These are phyloP conservation scores for Kappamyces sp. DNA, from an alignment of 192 early-diverging fungal genomes.

Conservation along the genomic window DNA sequence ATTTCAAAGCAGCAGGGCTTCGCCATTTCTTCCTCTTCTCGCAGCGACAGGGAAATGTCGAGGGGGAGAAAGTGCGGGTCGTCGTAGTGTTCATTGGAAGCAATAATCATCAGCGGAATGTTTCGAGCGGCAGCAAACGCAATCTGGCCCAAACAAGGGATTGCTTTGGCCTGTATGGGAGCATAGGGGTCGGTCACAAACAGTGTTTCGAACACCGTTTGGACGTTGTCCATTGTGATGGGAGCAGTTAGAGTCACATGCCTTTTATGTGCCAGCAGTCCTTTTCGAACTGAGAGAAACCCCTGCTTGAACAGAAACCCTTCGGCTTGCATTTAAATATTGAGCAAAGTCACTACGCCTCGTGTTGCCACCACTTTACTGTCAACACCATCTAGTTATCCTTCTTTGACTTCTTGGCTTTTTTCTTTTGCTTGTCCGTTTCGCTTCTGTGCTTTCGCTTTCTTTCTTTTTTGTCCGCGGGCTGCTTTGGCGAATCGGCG, in stretches of 20 bases:
- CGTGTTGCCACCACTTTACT: background rate
- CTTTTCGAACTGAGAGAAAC: background rate
- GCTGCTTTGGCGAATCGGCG: no score
- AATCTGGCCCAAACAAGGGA: conserved; percentile 12
- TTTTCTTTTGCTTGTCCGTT: conserved; percentile 14
- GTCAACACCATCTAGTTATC: background rate
- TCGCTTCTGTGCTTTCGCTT: conserved; percentile 13
- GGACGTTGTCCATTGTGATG: conserved; percentile 6
- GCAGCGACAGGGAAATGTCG: conserved; percentile 2
- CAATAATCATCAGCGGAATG: conserved; percentile 5
- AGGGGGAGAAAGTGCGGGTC: conserved; percentile 8
- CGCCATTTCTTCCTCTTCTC: conserved; percentile 2
- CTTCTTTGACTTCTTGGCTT: conserved; percentile 6
- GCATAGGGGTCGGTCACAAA: conserved; percentile 11
- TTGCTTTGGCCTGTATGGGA: conserved; percentile 8
- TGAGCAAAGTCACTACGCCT: background rate
- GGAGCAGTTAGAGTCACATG: conserved; percentile 10
- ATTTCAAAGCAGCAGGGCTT: conserved; percentile 15
- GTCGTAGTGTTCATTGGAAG: background rate
- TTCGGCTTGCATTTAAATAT: conserved; percentile 5
- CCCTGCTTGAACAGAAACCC: conserved; percentile 17
- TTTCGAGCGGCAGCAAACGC: conserved; percentile 10
- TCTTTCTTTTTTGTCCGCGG: background rate
- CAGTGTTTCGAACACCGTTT: conserved; percentile 14
- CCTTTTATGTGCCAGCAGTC: conserved; percentile 10